Percentiles rank a stretch among this genome's conserved stretches.
Conservation (phyloP, 306 rosid genomes). For the Alnus rubra region DNA sequence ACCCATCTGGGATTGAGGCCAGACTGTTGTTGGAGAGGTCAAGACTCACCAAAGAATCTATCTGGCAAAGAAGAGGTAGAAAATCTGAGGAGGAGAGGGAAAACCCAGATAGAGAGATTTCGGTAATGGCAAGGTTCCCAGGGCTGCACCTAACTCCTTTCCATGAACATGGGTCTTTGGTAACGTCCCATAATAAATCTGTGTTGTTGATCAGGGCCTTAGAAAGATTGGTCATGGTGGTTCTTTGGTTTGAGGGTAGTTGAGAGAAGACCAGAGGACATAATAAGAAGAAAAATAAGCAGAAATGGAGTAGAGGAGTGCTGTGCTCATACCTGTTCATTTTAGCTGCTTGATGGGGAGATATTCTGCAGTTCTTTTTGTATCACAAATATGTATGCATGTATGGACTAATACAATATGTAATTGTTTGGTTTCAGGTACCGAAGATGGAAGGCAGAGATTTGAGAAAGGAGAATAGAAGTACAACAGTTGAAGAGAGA, state of each 20-base stretch:
- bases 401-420: not conserved
- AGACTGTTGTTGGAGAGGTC: conserved; percentile 54
- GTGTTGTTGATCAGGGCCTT: conserved; percentile 6
- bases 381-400: not conserved
- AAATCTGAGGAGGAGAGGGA: conserved; percentile 43
- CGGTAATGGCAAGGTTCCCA: conserved; percentile 33
- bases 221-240: conserved; percentile 44
- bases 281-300: conserved; percentile 28
- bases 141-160: conserved; percentile 50
- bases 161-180: conserved; percentile 54
- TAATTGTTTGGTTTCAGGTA: conserved; percentile 24
- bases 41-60: conserved; percentile 56
- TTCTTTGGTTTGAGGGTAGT: conserved; percentile 50
- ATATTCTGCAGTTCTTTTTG: conserved; percentile 5
- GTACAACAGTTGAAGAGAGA: not conserved
- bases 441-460: not conserved
- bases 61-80: conserved; percentile 50
- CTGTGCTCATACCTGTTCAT: conserved; percentile 46
- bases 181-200: conserved; percentile 33
- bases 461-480: conserved; percentile 4
- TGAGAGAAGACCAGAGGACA: conserved; percentile 47
- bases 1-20: conserved; percentile 43
- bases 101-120: conserved; percentile 36
- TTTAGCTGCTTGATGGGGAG: conserved; percentile 9
- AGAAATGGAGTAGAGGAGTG: conserved; percentile 21